These are phyloP conservation scores for Termitomyces sp. DNA, from an alignment of 768 basidiomycete genomes.

Conservation along the genomic window DNA sequence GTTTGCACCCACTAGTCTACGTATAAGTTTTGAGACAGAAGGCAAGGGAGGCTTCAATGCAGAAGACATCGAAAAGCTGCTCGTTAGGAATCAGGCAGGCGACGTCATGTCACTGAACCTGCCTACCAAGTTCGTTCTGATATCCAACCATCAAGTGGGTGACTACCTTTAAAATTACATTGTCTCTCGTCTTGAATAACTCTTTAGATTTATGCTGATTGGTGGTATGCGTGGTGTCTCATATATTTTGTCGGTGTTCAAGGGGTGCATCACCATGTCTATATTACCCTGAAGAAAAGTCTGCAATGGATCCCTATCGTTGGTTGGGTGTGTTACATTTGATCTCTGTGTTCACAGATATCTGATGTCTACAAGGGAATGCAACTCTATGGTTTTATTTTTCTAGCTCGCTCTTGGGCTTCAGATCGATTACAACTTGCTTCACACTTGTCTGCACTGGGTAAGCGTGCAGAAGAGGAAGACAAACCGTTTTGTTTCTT, in stretches of 20 bases:
- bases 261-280: slow-evolving; percentile 64
- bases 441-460: slow-evolving; percentile 61
- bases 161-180: background rate
- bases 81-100: slow-evolving; percentile 53
- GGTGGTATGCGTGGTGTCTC: slow-evolving; percentile 88
- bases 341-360: background rate
- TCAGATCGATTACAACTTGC: slow-evolving; percentile 71
- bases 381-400: slow-evolving; percentile 94
- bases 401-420: slow-evolving; percentile 88
- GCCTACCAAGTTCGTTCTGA: slow-evolving; percentile 76
- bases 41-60: slow-evolving; percentile 59
- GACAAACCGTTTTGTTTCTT: slow-evolving; percentile 76
- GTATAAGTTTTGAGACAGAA: slow-evolving; percentile 68
- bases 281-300: slow-evolving; percentile 90
- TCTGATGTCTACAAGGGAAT: slow-evolving; percentile 54
- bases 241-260: slow-evolving; percentile 64
- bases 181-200: background rate
- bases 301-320: slow-evolving; percentile 80
- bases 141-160: slow-evolving; percentile 89
- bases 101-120: slow-evolving; percentile 57
- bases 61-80: slow-evolving; percentile 53
- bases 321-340: slow-evolving; percentile 63
- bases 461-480: slow-evolving; percentile 58
- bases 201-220: slow-evolving; percentile 66
- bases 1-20: slow-evolving; percentile 74